Conservation (phyloP, 805 yeast genomes). For the Wickerhamiella spandovensis region DNA sequence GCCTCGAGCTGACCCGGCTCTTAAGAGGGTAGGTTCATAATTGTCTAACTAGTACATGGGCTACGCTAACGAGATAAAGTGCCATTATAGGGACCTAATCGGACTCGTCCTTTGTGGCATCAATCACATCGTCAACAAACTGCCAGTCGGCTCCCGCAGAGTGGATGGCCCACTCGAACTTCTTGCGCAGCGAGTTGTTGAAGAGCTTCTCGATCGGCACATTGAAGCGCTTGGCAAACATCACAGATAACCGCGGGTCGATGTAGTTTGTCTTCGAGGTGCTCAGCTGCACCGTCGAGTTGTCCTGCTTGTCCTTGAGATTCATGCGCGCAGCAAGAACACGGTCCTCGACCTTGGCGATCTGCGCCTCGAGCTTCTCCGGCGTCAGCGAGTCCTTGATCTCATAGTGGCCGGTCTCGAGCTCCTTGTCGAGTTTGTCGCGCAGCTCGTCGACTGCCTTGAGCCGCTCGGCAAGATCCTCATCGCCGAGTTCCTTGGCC, state of each 20-base stretch:
- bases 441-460: slow-evolving; percentile 33
- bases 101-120: not conserved
- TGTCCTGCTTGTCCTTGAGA: slow-evolving; percentile 84
- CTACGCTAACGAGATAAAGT: not conserved
- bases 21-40: no score
- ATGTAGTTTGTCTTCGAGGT: slow-evolving; percentile 91
- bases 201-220: slow-evolving; percentile 90
- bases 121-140: slow-evolving; percentile 31
- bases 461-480: slow-evolving; percentile 46
- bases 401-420: slow-evolving; percentile 40
- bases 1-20: no score
- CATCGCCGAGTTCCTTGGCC: slow-evolving; percentile 34
- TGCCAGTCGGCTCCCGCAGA: slow-evolving; percentile 80
- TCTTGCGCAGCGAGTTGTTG: slow-evolving; percentile 81
- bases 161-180: slow-evolving; percentile 93
- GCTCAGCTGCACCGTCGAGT: slow-evolving; percentile 82
- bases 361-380: slow-evolving; percentile 60
- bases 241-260: slow-evolving; percentile 83
- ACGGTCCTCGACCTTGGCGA: slow-evolving; percentile 59
- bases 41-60: not conserved
- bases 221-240: slow-evolving; percentile 69
- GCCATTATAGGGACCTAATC: not conserved
- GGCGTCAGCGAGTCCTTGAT: slow-evolving; percentile 38
- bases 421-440: slow-evolving; percentile 37
- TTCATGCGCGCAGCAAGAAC: slow-evolving; percentile 57